Evolutionary conservation across 2,329 filamentous ascomycete genomes (phyloP), one percentile per base, ranked within the genome.

Genomic region (Botrytis medusae): DNA sequence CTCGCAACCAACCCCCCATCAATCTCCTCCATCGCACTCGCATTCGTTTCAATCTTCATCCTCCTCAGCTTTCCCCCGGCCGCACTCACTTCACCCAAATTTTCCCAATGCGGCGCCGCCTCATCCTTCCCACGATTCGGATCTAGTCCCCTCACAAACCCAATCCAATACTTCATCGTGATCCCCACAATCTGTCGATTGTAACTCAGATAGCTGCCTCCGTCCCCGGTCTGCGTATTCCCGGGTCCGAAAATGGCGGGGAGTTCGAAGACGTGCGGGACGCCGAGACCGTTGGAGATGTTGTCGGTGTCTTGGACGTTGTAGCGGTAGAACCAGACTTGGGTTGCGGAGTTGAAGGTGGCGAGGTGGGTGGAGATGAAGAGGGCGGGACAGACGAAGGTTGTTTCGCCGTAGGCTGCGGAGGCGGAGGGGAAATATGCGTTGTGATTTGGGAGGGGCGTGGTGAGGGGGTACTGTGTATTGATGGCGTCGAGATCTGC

Each of bases 251-350:
- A 85, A 29, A 85, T 81, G 1, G 82, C 79, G 0, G 78, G 73
- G 0, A 81, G 76, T 75, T 83, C 83, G 65, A 76, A 81, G 1
- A 81, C 79, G 74, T 84, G 83, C 1, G 81, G 80, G 2, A 83
- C 82, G 1, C 83, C 83, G 40, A 82, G 73, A 0, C 81, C 82
- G 0, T 72, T 68, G 2, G 80, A 81, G 2, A 84, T 79, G 62
- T 83, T 81, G 3, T 79, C 77, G 1, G 82, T 80, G 20, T 82
- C 79, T 20, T 81, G 82, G 2, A 87, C 84, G 62, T 87, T 84
- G 81, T 84, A 87, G 0, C 84, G 81, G 75, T 87, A 87, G 62
- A 84, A 83, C 83, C 85, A 87, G 1, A 81, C 80, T 51, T 81
- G 46, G 62, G 84, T 77, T 25, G 81, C 81, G 69, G 83, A 77